A percentile compares a stretch with the other conserved stretches of the same genome.
Conservation (phyloP, 2,329 filamentous ascomycete genomes). For the Hypoxylon sp. region DNA sequence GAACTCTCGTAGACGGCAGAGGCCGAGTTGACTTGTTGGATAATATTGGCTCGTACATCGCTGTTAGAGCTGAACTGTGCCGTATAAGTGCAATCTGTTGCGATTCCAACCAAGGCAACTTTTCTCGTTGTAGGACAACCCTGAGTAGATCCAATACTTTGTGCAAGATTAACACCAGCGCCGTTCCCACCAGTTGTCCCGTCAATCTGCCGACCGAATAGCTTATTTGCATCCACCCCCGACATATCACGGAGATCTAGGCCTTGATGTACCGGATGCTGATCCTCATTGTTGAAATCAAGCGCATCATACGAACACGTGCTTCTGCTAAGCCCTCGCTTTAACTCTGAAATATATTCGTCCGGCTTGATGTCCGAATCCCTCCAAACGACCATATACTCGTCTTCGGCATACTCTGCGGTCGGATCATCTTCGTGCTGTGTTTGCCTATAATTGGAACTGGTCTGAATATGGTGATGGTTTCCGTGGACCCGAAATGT, state of each 20-base stretch:
- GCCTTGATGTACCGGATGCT: constrained; percentile 76
- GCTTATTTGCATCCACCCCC: constrained; percentile 71
- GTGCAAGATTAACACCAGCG: constrained; percentile 82
- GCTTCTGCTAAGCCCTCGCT: constrained; percentile 64
- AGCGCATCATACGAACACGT: constrained; percentile 83
- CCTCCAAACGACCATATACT: constrained; percentile 91
- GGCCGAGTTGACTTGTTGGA: constrained; percentile 86
- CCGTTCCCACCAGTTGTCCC: constrained; percentile 80
- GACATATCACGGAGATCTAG: constrained; percentile 69
- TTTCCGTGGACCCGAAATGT: constrained; percentile 86
- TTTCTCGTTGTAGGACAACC: constrained; percentile 93
- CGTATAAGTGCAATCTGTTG: constrained; percentile 93
- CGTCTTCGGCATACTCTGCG: constrained; percentile 69
- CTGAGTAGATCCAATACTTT: constrained; percentile 83
- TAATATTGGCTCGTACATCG: constrained; percentile 80
- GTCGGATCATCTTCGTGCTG: constrained; percentile 80
- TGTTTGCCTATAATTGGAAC: constrained; percentile 80
- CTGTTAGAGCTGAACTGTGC: constrained; percentile 76
- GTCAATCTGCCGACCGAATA: constrained; percentile 82
- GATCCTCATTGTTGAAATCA: constrained; percentile 80
- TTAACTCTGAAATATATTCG: constrained; percentile 70
- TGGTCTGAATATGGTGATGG: constrained; percentile 88
- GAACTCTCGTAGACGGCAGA: constrained; percentile 89
- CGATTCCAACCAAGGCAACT: constrained; percentile 91
- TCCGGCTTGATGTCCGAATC: constrained; percentile 82